Percentiles rank a stretch among this genome's conserved stretches.
These are phyloP conservation scores for Globisporangium cystogenes DNA, from an alignment of 352 stramenopile species.

Conservation along the genomic window DNA sequence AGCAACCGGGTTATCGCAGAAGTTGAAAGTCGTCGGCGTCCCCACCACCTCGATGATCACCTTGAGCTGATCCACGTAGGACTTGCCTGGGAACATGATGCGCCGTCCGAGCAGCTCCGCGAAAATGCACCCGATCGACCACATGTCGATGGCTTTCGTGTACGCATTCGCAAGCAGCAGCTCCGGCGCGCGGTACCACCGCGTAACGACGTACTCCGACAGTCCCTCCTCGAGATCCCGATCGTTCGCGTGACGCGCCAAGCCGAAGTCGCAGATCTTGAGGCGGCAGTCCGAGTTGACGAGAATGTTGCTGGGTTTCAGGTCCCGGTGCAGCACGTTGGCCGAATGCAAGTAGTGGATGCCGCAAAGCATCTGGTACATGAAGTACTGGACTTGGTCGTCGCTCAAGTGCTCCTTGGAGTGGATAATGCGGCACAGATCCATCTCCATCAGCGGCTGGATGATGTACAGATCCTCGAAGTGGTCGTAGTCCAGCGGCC, in stretches of 20 bases:
- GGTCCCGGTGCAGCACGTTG: constrained; percentile 94
- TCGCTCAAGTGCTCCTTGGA: constrained; percentile 88
- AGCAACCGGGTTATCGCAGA: constrained; percentile 81
- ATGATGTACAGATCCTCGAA: constrained; percentile 99
- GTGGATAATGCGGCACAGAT: constrained; percentile 89
- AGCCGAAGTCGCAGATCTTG: constrained; percentile 87
- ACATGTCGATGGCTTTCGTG: constrained; percentile 91
- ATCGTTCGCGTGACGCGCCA: constrained; percentile 76
- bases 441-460: constrained; percentile 97
- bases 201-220: constrained; percentile 93
- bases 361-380: constrained; percentile 94
- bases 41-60: constrained; percentile 84
- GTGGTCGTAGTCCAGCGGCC: constrained; percentile 73
- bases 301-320: constrained; percentile 98
- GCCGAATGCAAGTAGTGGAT: constrained; percentile 95
- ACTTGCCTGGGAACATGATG: constrained; percentile 81
- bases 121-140: constrained; percentile 99
- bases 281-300: constrained; percentile 91
- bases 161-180: constrained; percentile 81
- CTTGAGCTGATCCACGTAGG: constrained; percentile 86
- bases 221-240: constrained; percentile 75
- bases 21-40: constrained; percentile 79
- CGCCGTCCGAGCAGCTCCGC: constrained; percentile 94
- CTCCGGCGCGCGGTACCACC: constrained; percentile 90
- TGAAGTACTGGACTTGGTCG: constrained; percentile 95